Base-by-base conservation (phyloP, 2,329 filamentous ascomycete genomes). In the Pseudocercospora vitis region DNA sequence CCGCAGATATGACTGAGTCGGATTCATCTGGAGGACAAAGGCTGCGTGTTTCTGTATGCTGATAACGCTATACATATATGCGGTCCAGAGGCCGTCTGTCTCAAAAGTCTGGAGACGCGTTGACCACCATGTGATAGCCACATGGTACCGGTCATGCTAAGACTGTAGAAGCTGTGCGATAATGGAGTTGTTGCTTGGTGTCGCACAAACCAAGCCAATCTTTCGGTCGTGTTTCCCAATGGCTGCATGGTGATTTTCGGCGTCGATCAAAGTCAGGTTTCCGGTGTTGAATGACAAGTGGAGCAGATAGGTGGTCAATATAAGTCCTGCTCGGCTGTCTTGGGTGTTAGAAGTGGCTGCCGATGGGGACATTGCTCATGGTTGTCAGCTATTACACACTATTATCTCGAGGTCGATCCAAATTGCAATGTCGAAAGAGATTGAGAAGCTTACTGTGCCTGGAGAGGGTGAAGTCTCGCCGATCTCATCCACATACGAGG, bases 141-240 rank as follows among this genome's bases (percentile, higher is more conserved):
- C 40, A 45, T 45, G 40, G 40, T 11, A 7, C 26, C 6, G 26
- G 26, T 11, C 26, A 11, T 11, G 26, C 6, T 16, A 40, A 19
- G 18, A 23, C 21, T n/a, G 1, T 29, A 12, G 4, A 28, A 28
- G 42, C 42, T 16, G 24, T 45, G 24, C 24, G 42, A 31, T 4
- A 31, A 31, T 45, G 11, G 42, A 29, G 18, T 45, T 31, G 42
- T 29, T 31, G 42, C 42, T 29, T n/a, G 24, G 42, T 31, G 42
- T 45, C 21, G 42, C 8, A 31, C 42, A 31, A 31, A 19, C 16
- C 2, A 18, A 26, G 42, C 42, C 42, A 28, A 31, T 31, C n/a
- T 19, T 45, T 45, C 42, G 42, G 42, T 45, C n/a, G 42, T 45
- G 42, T 45, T n/a, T 24, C 42, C 42, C 23, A 45, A 45, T 45